Conservation (phyloP, 768 basidiomycete genomes). For the Termitomyces sp. region DNA sequence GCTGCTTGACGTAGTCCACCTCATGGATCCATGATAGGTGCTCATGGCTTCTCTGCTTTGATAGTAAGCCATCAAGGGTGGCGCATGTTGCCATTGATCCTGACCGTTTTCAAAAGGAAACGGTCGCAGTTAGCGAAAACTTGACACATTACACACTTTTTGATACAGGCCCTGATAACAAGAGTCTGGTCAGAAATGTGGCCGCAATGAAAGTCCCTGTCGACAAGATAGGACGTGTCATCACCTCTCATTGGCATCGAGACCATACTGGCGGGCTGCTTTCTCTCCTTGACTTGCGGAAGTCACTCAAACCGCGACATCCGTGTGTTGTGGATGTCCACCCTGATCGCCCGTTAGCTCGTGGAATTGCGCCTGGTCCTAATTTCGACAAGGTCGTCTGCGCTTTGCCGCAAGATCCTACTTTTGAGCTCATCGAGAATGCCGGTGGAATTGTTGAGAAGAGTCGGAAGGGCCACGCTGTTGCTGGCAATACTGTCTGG, state of each 20-base stretch:
- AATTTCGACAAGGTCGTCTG: slow-evolving; percentile 51
- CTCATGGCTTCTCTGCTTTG: slow-evolving; percentile 80
- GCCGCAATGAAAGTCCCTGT: slow-evolving; percentile 52
- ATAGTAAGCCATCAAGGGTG: slow-evolving; percentile 42
- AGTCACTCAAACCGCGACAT: slow-evolving; percentile 10
- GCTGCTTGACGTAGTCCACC: background rate
- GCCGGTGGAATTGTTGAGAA: slow-evolving; percentile 53
- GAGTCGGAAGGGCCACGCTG: slow-evolving; percentile 55
- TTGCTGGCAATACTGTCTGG: slow-evolving; percentile 60
- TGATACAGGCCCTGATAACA: slow-evolving; percentile 80
- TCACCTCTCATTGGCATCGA: slow-evolving; percentile 79
- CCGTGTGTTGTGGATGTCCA: slow-evolving; percentile 66
- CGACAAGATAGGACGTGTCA: slow-evolving; percentile 51
- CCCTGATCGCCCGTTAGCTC: slow-evolving; percentile 65
- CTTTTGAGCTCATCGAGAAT: slow-evolving; percentile 56
- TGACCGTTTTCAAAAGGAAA: slow-evolving; percentile 39
- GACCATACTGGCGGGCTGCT: slow-evolving; percentile 75
- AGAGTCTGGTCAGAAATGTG: slow-evolving; percentile 70
- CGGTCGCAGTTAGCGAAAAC: slow-evolving; percentile 38
- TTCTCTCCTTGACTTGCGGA: slow-evolving; percentile 51
- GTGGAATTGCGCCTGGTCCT: slow-evolving; percentile 70
- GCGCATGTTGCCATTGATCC: background rate
- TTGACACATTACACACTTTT: slow-evolving; percentile 57
- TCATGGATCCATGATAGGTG: slow-evolving; percentile 32
- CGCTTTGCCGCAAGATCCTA: slow-evolving; percentile 65